Evolutionary conservation across 371 early-diverging fungal genomes (phyloP), one percentile per base, ranked within the genome.

Genomic region (Cokeromyces recurvatus): DNA sequence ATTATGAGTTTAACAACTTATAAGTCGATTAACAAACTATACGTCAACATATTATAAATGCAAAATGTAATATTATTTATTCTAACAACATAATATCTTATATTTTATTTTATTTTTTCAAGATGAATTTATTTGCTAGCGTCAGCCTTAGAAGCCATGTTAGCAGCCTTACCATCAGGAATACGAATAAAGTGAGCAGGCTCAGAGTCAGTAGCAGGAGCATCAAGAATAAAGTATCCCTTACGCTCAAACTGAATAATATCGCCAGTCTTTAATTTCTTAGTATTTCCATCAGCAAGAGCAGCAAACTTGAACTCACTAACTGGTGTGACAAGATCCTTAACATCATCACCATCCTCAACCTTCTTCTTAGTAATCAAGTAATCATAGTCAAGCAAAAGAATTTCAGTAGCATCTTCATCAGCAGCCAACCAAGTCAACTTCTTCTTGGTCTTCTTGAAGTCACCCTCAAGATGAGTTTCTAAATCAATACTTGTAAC

Each of bases 391-490:
- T 97, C 94, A 58, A 84, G 57, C 48, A 97, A 71, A 50, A 83
- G 62, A 32, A 89, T 79, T 51, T 85, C 63, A 41, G 77, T 71
- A 11, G 84, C 66, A 14, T 80, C 69, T 21, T 75, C 65, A 27
- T 77, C 74, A 42, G 77, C 74, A 14, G 87, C 75, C 48, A 99
- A 81, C 99, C 99, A 99, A 2, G 99, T 96, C 45, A 99, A 70
- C 87, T 99, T 99, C 84, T 96, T 95, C 81, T 97, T 95, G 50
- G 99, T 99, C 71, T 90, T 87, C 69, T 98, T 99, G 64, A 95
- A 94, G 64, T 99, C 98, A 53, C 98, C 99, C 31, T 84, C 90
- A 55, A 95, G 81, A 61, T 99, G 86, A 43, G 98, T 75, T 43
- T 80, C 79, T 46, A 85, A 62, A 21, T 72, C 70, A 20, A 89